A percentile compares a stretch with the other conserved stretches of the same genome.
Conservation (phyloP, 345 rosid species). For the Cochlearia excelsa region DNA sequence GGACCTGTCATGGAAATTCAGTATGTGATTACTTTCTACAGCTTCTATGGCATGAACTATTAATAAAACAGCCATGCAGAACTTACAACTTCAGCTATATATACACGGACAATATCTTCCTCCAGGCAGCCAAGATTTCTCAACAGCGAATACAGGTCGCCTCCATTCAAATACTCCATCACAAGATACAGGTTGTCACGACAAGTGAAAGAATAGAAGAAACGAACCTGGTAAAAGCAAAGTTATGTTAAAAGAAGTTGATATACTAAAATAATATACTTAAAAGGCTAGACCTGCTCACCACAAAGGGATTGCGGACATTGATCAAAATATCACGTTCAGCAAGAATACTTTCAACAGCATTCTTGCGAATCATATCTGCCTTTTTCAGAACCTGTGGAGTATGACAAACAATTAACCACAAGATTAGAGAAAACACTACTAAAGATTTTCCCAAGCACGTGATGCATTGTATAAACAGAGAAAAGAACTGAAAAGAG, state of each 20-base stretch:
- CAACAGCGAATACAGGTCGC: constrained; percentile 90
- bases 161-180: constrained; percentile 99
- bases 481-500: constrained; percentile 1
- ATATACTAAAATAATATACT: constrained; percentile 28
- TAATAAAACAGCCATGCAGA: constrained; percentile 14
- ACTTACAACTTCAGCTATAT: constrained; percentile 99
- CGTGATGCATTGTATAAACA: constrained; percentile 13
- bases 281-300: constrained; percentile 57
- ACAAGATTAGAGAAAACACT: constrained; percentile 22
- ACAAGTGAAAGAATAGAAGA: constrained; percentile 98
- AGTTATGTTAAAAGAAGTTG: constrained; percentile 34
- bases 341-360: constrained; percentile 98
- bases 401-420: constrained; percentile 21
- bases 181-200: constrained; percentile 98
- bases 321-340: constrained; percentile 99
- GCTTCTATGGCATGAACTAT: constrained; percentile 16
- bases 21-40: constrained; percentile 18
- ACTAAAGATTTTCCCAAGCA: constrained; percentile 24
- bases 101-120: constrained; percentile 96
- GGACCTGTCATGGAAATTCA: constrained; percentile 56
- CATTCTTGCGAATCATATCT: constrained; percentile 99
- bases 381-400: constrained; percentile 95
- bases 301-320: constrained; percentile 99
- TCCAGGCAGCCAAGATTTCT: constrained; percentile 97
- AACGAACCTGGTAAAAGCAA: constrained; percentile 76